A percentile compares a stretch with the other conserved stretches of the same genome.
These are phyloP conservation scores for Lipomyces yarrowii DNA, from an alignment of 1,139 yeast genomes.

Conservation along the genomic window DNA sequence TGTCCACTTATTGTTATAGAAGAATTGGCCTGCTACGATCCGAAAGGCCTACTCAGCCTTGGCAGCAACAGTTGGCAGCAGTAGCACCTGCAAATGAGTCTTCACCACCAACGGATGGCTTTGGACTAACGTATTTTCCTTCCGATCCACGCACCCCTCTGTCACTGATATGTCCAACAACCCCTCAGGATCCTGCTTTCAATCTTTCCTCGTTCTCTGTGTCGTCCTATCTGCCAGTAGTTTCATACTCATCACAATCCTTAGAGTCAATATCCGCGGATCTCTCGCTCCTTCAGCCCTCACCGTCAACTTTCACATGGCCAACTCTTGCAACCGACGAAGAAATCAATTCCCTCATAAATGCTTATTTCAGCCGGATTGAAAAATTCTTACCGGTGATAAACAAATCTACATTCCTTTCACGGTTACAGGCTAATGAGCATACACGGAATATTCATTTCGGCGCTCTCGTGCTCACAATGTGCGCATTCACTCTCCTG, in stretches of 20 bases:
- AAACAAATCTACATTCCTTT: constrained; percentile 5
- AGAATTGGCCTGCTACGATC: constrained; percentile 5
- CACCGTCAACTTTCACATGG: constrained; percentile 7
- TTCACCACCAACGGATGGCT: background rate
- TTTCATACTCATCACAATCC: background rate
- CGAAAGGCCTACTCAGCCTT: background rate
- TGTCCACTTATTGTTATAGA: background rate
- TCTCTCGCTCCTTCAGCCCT: background rate
- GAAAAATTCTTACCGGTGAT: constrained; percentile 8
- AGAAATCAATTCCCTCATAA: background rate
- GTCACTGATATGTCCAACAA: background rate
- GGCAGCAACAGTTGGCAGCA: background rate
- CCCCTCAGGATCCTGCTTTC: background rate
- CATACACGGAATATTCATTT: constrained; percentile 4
- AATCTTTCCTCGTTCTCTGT: background rate
- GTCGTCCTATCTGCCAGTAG: background rate
- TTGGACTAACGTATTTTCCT: background rate
- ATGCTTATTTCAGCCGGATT: constrained; percentile 12
- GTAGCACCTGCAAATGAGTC: background rate
- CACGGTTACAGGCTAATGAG: constrained; percentile 7
- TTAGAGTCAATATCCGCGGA: background rate
- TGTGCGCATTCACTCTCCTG: constrained; percentile 11
- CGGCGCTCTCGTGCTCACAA: constrained; percentile 11
- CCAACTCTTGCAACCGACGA: constrained; percentile 3
- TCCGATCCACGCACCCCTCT: background rate